phyloP scores from a whole-genome alignment of 768 basidiomycete genomes.

The Boletus patriciae region DNA sequence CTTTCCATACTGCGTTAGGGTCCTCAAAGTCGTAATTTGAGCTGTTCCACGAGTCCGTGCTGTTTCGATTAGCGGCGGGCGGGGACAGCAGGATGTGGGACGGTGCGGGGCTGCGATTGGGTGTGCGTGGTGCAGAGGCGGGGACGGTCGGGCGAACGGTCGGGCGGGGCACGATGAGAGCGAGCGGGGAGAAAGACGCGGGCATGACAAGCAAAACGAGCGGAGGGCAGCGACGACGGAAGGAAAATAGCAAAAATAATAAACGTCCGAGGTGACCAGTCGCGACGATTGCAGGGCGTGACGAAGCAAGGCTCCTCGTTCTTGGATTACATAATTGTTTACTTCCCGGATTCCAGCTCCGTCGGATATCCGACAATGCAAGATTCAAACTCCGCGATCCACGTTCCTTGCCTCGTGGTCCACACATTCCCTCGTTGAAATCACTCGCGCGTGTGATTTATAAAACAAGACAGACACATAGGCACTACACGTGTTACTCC shows the following conservation, averaged over 20 bases:
- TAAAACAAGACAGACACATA: slow-evolving; percentile 1
- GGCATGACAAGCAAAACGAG: slow-evolving; percentile 44
- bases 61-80: slow-evolving; percentile 50
- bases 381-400: slow-evolving; percentile 17
- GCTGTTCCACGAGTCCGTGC: slow-evolving; percentile 84
- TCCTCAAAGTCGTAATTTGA: slow-evolving; percentile 68
- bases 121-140: slow-evolving; percentile 56
- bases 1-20: slow-evolving; percentile 68
- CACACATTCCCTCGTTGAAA: slow-evolving; percentile 20
- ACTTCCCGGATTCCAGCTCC: slow-evolving; percentile 21
- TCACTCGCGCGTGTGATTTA: slow-evolving; percentile 22
- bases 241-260: slow-evolving; percentile 15
- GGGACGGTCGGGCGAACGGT: slow-evolving; percentile 49
- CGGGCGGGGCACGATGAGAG: slow-evolving; percentile 64
- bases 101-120: slow-evolving; percentile 53
- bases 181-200: slow-evolving; percentile 51
- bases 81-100: slow-evolving; percentile 52
- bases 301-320: slow-evolving; percentile 8
- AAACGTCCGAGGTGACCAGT: slow-evolving; percentile 15
- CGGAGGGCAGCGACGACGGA: slow-evolving; percentile 45
- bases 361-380: slow-evolving; percentile 11
- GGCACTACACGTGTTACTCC: slow-evolving; percentile 20
- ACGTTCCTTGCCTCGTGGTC: slow-evolving; percentile 23
- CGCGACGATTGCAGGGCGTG: slow-evolving; percentile 1
- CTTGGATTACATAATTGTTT: slow-evolving; percentile 25